These are phyloP conservation scores for Pythium monospermum DNA, from an alignment of 352 stramenopile species.

Conservation along the genomic window DNA sequence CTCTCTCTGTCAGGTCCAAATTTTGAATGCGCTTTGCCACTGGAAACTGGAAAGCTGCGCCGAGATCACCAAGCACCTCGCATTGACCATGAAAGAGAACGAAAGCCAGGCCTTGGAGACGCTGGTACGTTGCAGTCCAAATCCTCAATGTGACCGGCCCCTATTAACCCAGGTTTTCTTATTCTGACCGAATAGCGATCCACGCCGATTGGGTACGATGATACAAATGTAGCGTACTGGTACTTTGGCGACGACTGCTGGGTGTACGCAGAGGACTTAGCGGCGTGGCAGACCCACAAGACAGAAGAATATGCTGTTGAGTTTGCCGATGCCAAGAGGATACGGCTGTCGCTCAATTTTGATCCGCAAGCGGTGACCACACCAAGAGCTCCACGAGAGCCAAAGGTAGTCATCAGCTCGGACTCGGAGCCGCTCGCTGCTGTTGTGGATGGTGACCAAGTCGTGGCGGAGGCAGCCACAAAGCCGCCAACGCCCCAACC, in stretches of 20 bases:
- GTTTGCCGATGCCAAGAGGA: conserved; percentile 69
- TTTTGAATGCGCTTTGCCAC: conserved; percentile 78
- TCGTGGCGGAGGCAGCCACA: too few species aligned
- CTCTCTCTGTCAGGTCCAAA: conserved; percentile 37
- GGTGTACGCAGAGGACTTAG: conserved; percentile 79
- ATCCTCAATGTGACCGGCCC: too few species aligned
- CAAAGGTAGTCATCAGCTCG: too few species aligned
- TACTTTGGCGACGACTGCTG: conserved; percentile 84
- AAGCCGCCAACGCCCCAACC: too few species aligned
- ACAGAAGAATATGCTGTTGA: conserved; percentile 46
- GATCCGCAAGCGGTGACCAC: conserved; percentile 3
- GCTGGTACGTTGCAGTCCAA: conserved; percentile 46
- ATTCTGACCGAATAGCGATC: conserved; percentile 37
- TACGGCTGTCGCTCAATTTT: conserved; percentile 81
- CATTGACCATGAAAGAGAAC: conserved; percentile 56
- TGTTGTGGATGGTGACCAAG: too few species aligned
- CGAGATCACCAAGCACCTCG: conserved; percentile 76
- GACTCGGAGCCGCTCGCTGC: too few species aligned
- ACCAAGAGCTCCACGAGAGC: not conserved
- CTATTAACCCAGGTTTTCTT: too few species aligned
- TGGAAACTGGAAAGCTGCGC: conserved; percentile 77
- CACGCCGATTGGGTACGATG: conserved; percentile 67
- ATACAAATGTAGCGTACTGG: conserved; percentile 74
- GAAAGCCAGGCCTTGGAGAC: conserved; percentile 47
- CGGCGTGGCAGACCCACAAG: conserved; percentile 36